Percentiles rank a stretch among this genome's conserved stretches.
phyloP scores from a whole-genome alignment of 345 rosid genomes.

The Salix purpurea region DNA sequence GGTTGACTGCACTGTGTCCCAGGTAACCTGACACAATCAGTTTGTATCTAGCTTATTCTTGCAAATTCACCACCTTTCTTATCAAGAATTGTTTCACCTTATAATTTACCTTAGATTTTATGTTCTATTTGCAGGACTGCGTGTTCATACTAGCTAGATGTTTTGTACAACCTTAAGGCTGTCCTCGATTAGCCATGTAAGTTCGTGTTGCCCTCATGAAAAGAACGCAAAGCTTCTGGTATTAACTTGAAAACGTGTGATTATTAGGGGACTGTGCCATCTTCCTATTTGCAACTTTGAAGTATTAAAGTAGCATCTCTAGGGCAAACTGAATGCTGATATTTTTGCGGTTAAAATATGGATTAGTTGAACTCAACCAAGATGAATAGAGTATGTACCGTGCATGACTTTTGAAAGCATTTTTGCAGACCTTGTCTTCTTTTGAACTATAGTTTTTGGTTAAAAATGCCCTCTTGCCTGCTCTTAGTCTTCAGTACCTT shows the following conservation, averaged over 20 bases:
- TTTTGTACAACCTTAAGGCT: neutral
- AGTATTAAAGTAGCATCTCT: neutral
- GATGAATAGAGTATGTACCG: neutral
- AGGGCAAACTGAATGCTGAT: neutral
- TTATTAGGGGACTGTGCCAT: neutral
- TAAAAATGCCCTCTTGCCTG: conserved; percentile 16
- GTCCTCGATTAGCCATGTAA: conserved; percentile 19
- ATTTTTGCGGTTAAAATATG: neutral
- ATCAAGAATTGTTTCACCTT: neutral
- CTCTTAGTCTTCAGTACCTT: conserved; percentile 23
- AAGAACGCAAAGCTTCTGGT: neutral
- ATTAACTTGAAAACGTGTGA: neutral
- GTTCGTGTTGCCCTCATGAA: neutral
- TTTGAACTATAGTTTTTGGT: conserved; percentile 6
- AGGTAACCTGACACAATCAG: conserved; percentile 14
- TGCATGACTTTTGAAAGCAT: conserved; percentile 3
- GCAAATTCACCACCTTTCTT: neutral
- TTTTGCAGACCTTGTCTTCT: conserved; percentile 14
- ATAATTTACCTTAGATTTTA: neutral
- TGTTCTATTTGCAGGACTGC: conserved; percentile 10
- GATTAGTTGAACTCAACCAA: conserved; percentile 8
- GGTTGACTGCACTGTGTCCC: neutral
- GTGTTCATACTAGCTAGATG: neutral
- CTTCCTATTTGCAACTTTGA: conserved; percentile 3
- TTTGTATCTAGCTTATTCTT: neutral